These are phyloP conservation scores for Collybiopsis luxurians DNA, from an alignment of 768 basidiomycete genomes.

Conservation along the genomic window DNA sequence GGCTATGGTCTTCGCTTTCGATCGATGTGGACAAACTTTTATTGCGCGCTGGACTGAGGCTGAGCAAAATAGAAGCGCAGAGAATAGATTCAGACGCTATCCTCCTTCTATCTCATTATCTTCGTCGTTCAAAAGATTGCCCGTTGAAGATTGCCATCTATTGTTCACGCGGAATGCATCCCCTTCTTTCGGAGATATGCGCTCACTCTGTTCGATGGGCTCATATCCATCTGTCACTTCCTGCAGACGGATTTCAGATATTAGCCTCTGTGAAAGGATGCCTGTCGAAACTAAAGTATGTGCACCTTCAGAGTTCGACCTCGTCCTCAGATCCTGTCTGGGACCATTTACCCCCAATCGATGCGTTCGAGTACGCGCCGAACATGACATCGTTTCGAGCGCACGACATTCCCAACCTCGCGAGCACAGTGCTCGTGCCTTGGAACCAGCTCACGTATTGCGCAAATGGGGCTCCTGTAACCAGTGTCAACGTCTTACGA, in stretches of 20 bases:
- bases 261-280: neutral
- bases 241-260: neutral
- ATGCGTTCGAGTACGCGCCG: neutral
- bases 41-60: too few relatives aligned
- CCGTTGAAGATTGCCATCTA: neutral
- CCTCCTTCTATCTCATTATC: neutral
- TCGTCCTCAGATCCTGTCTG: neutral
- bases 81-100: neutral
- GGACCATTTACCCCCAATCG: neutral
- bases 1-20: constrained; percentile 1
- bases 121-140: constrained; percentile 1
- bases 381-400: neutral
- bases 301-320: neutral
- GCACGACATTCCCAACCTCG: neutral
- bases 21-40: neutral
- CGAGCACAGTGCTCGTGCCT: neutral
- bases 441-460: neutral
- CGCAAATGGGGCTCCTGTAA: neutral
- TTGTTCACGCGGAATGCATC: neutral
- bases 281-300: neutral
- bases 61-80: neutral
- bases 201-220: neutral
- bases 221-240: neutral
- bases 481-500: neutral
- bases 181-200: neutral